Evolutionary conservation across 1,139 yeast species (phyloP), one percentile per base, ranked within the genome.

Genomic region (Pichia sp.): DNA sequence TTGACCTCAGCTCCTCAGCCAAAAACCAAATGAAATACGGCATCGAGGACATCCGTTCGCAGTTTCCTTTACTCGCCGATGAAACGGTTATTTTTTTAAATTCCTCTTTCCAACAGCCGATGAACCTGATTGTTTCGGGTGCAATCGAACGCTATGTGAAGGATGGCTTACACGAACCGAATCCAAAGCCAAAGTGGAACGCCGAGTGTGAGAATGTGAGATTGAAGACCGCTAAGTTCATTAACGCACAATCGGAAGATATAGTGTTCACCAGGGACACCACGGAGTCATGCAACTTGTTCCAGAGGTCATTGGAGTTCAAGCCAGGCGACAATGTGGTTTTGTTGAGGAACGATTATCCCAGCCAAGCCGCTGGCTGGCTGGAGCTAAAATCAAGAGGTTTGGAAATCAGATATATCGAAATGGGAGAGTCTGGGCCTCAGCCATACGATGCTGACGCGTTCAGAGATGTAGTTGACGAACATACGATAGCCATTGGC

Each of bases 271-370:
- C 52, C 26, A 50, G 52, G 45, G 52, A 50, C 19, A 41, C 52
- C 5, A 50, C 41, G 13, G 52, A 50, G 31, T 23, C 45, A 4
- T 50, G 41, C 26, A 42, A 50, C 23, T 26, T 50, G 13, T 50
- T 50, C 16, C 52, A 50, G 46, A 45, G 43, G 32, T 50, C 52
- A 16, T 13, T 50, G 13, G 16, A 31, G n/a, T 50, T 50, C 16
- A 16, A 44, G 13, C 36, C 36, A 31, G 52, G 52, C 5, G 52
- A 50, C 34, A 50, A 50, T 45, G 52, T 50, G 36, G 49, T 50
- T 8, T 19, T 50, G 11, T n/a, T 50, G 8, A 23, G 41, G 29
- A 23, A 30, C n/a, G 52, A 50, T 36, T 29, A n/a, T 23, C 52
- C 52, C 13, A 50, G 45, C 15, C 42, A 8, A 44, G 19, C n/a